Evolutionary conservation across 75 land plant genomes (phyloP), one percentile per base, ranked within the genome.

Genomic region (Cunninghamia lanceolata): DNA sequence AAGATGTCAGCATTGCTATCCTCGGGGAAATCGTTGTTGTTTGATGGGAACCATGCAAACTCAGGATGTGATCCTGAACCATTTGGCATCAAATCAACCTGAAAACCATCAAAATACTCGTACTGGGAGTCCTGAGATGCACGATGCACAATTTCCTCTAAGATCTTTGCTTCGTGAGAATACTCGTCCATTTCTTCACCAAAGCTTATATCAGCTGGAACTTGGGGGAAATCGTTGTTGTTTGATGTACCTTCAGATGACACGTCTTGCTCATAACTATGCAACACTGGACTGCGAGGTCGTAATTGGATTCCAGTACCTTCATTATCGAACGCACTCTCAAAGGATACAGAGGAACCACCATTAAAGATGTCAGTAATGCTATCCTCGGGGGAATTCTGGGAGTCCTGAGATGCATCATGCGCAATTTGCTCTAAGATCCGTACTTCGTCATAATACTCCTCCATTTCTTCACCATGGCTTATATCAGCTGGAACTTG

Each of bases 401-500:
- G 21, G 4, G 3, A 54, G 16, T 1, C 78, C 42, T 75, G 78
- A 35, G 4, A 35, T 15, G 78, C 78, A 75, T 42, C 42, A 75
- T 14, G 14, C 19, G 16, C 11, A 14, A 75, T 75, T 38, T 75
- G 21, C 40, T 75, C 78, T 75, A 75, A 16, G 6, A 75, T 35
- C 39, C 19, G 19, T 36, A 15, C 3, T 75, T 39, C 79, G 3
- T 76, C 43, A 17, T 15, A 38, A 39, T 15, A 39, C 15, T 36
- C 21, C 17, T 39, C 79, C 21, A n/a, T n/a, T 6, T n/a, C 32
- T 25, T 68, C 10, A 53, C 56, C 19, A 53, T 0, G 38, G 78
- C 40, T 35, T 75, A 75, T 13, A 75, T 39, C 43, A 76, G 19
- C 79, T 76, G 79, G 79, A 76, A 76, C 40, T 76, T 76, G 42